Conservation (phyloP, 306 rosid genomes). For the Boehmeria nivea region DNA sequence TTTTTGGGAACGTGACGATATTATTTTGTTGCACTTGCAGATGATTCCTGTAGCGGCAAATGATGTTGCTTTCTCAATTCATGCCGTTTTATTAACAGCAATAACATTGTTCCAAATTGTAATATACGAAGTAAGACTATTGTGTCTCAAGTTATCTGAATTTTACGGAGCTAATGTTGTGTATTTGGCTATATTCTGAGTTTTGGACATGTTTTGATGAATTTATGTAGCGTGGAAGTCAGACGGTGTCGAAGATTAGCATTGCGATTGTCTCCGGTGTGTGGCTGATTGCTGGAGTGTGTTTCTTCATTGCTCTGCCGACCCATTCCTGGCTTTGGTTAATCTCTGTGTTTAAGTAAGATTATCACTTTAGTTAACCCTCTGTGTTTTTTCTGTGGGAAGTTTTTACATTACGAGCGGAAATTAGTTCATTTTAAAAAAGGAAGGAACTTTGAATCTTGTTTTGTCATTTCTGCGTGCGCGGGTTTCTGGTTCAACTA, state of each 20-base stretch:
- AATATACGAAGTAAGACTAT: conserved; percentile 56
- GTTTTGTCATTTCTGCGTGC: background rate
- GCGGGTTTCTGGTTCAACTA: conserved; percentile 1
- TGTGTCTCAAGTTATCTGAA: background rate
- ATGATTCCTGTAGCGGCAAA: conserved; percentile 97
- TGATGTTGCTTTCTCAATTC: conserved; percentile 84
- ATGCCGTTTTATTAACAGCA: conserved; percentile 78
- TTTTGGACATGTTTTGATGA: background rate
- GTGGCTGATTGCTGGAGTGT: conserved; percentile 61
- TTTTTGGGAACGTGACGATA: no score
- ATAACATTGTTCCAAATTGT: conserved; percentile 63
- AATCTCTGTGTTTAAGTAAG: conserved; percentile 65
- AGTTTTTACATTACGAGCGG: background rate
- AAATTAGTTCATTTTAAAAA: no score
- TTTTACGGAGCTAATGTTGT: no score
- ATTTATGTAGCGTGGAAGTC: conserved; percentile 62
- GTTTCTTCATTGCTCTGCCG: conserved; percentile 66
- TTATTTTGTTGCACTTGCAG: conserved; percentile 42
- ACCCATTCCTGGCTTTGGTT: conserved; percentile 91
- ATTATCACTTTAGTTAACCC: conserved; percentile 9
- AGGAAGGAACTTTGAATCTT: no score
- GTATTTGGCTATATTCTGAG: no score
- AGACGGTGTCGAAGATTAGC: conserved; percentile 58
- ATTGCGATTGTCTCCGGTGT: conserved; percentile 45
- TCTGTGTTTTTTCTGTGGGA: background rate